Percentiles rank a stretch among this genome's conserved stretches.
These are phyloP conservation scores for Alternaria dauci DNA, from an alignment of 2,329 filamentous ascomycete genomes.

Conservation along the genomic window DNA sequence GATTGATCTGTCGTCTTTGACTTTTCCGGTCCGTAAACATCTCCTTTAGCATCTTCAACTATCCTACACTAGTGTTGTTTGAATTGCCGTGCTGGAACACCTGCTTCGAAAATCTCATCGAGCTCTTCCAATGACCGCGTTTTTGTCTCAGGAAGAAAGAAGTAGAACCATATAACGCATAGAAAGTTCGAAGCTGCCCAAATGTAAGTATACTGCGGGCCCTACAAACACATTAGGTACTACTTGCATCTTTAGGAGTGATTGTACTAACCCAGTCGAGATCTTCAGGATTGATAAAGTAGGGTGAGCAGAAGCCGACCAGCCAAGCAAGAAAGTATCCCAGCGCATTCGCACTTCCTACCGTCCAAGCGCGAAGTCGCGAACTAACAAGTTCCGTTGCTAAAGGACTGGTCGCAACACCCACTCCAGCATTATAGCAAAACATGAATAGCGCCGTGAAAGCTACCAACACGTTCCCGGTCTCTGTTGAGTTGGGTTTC, in stretches of 20 bases:
- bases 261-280: slow-evolving; percentile 47
- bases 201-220: slow-evolving; percentile 34
- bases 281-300: slow-evolving; percentile 52
- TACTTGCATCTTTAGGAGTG: neutral
- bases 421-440: slow-evolving; percentile 48
- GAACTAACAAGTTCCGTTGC: slow-evolving; percentile 45
- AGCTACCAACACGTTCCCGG: slow-evolving; percentile 40
- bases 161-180: slow-evolving; percentile 65
- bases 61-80: slow-evolving; percentile 33
- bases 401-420: slow-evolving; percentile 44
- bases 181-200: slow-evolving; percentile 49
- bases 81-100: slow-evolving; percentile 33
- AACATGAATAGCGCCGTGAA: slow-evolving; percentile 51
- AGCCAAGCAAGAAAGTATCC: slow-evolving; percentile 51
- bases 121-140: slow-evolving; percentile 37
- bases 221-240: slow-evolving; percentile 19
- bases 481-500: slow-evolving; percentile 32
- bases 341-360: slow-evolving; percentile 45
- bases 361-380: slow-evolving; percentile 47
- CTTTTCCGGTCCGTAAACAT: slow-evolving; percentile 15
- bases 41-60: slow-evolving; percentile 29
- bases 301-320: slow-evolving; percentile 49
- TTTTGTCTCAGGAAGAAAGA: slow-evolving; percentile 65
- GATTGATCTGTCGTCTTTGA: neutral
- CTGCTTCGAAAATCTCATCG: slow-evolving; percentile 40